phyloP scores from a whole-genome alignment of 331 rosid species.

The Quercus lobata region DNA sequence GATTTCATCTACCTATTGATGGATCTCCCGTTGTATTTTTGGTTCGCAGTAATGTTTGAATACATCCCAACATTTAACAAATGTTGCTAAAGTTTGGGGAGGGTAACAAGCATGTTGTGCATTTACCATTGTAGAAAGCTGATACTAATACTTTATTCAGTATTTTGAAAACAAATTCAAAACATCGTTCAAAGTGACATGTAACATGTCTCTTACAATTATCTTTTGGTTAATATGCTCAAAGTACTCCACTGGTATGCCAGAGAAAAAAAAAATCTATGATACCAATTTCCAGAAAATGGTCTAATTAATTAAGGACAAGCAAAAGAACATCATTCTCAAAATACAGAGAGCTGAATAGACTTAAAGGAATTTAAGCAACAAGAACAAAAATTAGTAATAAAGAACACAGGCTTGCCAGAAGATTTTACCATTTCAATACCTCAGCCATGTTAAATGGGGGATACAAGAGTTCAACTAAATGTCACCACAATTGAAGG shows the following conservation, averaged over 20 bases:
- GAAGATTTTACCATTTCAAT: conserved; percentile 1
- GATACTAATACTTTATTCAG: background rate
- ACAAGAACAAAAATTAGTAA: background rate
- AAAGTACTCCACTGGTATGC: background rate
- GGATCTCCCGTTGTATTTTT: background rate
- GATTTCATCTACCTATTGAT: background rate
- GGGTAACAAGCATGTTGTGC: too few species aligned
- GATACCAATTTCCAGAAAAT: background rate
- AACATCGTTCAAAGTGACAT: background rate
- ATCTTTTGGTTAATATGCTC: background rate
- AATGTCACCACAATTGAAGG: background rate
- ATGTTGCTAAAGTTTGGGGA: background rate
- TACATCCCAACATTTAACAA: background rate
- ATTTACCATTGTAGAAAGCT: too few species aligned
- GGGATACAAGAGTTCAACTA: background rate
- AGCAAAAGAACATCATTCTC: background rate
- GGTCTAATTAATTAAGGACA: background rate
- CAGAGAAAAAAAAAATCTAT: background rate
- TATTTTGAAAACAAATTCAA: background rate
- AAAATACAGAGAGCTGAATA: background rate
- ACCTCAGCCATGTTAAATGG: too few species aligned
- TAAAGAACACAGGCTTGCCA: background rate
- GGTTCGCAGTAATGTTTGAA: background rate
- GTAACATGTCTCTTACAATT: background rate
- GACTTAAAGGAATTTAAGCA: background rate